These are phyloP conservation scores for Solanum tarijense DNA, from an alignment of 257 asterid genomes.

Conservation along the genomic window DNA sequence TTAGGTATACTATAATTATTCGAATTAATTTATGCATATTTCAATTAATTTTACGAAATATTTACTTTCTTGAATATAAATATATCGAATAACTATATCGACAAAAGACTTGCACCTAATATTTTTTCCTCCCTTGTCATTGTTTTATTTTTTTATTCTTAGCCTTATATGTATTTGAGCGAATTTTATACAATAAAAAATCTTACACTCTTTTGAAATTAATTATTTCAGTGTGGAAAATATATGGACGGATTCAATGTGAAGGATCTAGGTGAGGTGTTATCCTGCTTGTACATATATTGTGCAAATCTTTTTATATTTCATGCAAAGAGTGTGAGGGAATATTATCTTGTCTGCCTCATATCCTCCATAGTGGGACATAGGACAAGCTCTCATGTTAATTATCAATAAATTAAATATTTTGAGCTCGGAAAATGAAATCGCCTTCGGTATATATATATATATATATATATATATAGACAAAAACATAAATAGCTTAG, in stretches of 20 bases:
- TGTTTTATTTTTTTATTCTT: background rate
- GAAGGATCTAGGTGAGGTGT: background rate
- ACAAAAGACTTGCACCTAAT: background rate
- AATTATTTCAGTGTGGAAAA: background rate
- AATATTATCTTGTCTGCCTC: background rate
- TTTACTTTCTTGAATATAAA: background rate
- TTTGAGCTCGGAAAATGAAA: background rate
- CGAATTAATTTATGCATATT: background rate
- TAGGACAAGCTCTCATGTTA: background rate
- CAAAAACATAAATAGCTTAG: too few species aligned
- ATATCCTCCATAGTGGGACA: background rate
- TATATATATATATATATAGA: too few species aligned
- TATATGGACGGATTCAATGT: background rate
- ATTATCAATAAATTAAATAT: background rate
- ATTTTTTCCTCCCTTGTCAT: background rate
- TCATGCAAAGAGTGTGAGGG: background rate
- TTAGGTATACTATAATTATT: background rate
- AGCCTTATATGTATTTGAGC: background rate
- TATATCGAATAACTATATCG: background rate
- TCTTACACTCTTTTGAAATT: background rate
- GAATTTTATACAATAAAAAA: background rate
- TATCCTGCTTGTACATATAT: background rate
- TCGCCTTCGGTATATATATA: background rate
- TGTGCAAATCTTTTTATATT: background rate
- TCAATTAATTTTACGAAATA: background rate